Percentiles rank a stretch among this genome's conserved stretches.
These are phyloP conservation scores for Coemansia sp. DNA, from an alignment of 192 early-diverging fungal genomes.

Conservation along the genomic window DNA sequence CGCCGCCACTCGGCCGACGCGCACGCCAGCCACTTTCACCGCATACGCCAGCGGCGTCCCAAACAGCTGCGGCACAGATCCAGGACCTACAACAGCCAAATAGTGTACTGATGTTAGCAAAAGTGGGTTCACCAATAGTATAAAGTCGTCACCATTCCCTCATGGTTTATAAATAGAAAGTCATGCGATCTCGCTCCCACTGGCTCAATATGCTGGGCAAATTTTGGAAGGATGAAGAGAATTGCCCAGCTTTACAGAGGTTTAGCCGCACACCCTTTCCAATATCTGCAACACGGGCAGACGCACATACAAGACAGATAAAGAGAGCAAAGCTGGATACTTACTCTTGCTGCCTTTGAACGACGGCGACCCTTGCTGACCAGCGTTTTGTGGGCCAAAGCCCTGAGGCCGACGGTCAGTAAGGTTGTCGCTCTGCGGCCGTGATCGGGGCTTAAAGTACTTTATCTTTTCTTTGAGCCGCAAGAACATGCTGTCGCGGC, in stretches of 20 bases:
- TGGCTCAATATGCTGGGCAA: neutral
- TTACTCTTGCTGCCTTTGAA: conserved; percentile 31
- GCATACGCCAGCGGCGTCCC: conserved; percentile 39
- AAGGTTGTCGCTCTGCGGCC: conserved; percentile 49
- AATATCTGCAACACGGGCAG: neutral
- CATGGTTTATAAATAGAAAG: conserved; percentile 5
- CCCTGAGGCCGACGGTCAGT: conserved; percentile 26
- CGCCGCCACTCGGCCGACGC: conserved; percentile 33
- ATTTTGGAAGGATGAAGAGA: neutral
- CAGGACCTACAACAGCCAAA: conserved; percentile 19
- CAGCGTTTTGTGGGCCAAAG: neutral
- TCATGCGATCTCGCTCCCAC: conserved; percentile 2
- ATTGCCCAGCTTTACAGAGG: too few species aligned
- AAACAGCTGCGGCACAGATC: conserved; percentile 35
- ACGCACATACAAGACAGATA: neutral
- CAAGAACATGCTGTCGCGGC: conserved; percentile 54
- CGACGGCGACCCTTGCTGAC: conserved; percentile 16
- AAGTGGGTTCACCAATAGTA: conserved; percentile 1
- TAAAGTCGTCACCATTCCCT: neutral
- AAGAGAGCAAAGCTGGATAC: neutral
- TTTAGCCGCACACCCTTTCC: too few species aligned
- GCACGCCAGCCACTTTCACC: conserved; percentile 32
- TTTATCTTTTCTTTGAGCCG: conserved; percentile 54
- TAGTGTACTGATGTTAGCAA: conserved; percentile 2
- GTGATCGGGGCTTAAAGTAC: conserved; percentile 41